These are phyloP conservation scores for Ogataea degrootiae DNA, from an alignment of 805 yeast species.

Conservation along the genomic window DNA sequence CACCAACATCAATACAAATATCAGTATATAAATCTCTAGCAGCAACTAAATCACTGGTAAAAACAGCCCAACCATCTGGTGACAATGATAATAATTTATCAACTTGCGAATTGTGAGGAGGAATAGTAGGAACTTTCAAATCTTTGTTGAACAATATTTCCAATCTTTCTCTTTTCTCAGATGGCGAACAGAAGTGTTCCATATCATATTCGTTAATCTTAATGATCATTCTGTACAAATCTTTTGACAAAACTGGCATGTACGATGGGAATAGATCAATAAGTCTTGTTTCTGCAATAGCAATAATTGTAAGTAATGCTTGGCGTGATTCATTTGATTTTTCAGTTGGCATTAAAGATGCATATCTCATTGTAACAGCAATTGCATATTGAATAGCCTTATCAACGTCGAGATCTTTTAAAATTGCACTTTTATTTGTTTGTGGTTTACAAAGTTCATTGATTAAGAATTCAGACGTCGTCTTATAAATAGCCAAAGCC, in stretches of 20 bases:
- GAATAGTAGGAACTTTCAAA: background rate
- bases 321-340: slow-evolving; percentile 18
- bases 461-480: slow-evolving; percentile 12
- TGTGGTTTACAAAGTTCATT: slow-evolving; percentile 4
- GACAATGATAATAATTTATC: background rate
- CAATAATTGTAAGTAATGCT: slow-evolving; percentile 17
- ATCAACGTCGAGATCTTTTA: background rate
- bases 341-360: slow-evolving; percentile 18
- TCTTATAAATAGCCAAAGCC: slow-evolving; percentile 23
- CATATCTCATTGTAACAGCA: slow-evolving; percentile 20
- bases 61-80: slow-evolving; percentile 26
- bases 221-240: background rate
- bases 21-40: slow-evolving; percentile 25
- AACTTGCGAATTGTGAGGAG: background rate
- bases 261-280: slow-evolving; percentile 24
- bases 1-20: slow-evolving; percentile 21
- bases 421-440: too few relatives aligned
- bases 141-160: background rate
- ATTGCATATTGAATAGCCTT: slow-evolving; percentile 18
- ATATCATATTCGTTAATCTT: too few relatives aligned
- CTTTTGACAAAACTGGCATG: slow-evolving; percentile 15
- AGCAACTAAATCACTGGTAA: slow-evolving; percentile 18
- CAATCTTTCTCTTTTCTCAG: too few relatives aligned
- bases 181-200: too few relatives aligned
- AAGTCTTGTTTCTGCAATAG: slow-evolving; percentile 21